Evolutionary conservation across 129 eudicot genomes (phyloP).

Genomic region (Flaveria robusta): DNA sequence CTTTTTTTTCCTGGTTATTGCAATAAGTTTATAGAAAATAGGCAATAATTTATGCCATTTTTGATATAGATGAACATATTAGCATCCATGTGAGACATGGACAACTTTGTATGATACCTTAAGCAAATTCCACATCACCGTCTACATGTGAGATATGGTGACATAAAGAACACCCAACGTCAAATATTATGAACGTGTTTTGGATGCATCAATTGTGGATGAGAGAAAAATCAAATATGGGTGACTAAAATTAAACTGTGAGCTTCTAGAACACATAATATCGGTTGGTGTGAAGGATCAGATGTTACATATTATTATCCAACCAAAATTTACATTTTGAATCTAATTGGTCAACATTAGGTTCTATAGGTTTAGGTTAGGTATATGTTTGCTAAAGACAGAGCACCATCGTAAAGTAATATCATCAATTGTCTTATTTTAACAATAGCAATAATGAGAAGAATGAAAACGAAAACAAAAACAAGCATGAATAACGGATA

Average conservation of each 20-base stretch:
- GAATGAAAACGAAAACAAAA: background rate
- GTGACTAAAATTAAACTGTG: background rate
- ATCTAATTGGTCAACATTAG: conserved; percentile 5
- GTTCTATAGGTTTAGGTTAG: conserved; percentile 5
- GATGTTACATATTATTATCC: too few relatives aligned
- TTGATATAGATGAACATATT: background rate
- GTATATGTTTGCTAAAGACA: conserved; percentile 13
- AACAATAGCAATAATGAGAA: background rate
- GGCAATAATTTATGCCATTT: conserved; percentile 1
- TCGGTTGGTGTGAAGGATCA: background rate
- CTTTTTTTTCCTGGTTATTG: too few relatives aligned
- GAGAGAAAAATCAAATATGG: background rate
- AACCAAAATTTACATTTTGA: too few relatives aligned
- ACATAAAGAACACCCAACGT: background rate
- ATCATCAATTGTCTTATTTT: conserved; percentile 20
- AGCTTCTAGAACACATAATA: background rate
- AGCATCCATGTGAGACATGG: conserved; percentile 1
- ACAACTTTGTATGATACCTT: background rate
- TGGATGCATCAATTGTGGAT: too few relatives aligned
- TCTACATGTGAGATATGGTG: background rate
- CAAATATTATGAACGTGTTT: background rate
- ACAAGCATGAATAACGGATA: conserved; percentile 15
- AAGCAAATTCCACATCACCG: background rate
- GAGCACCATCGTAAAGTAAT: too few relatives aligned
- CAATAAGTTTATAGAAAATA: background rate